These are phyloP conservation scores for Diaporthe longicolla DNA, from an alignment of 2,329 filamentous ascomycete genomes.

Conservation along the genomic window DNA sequence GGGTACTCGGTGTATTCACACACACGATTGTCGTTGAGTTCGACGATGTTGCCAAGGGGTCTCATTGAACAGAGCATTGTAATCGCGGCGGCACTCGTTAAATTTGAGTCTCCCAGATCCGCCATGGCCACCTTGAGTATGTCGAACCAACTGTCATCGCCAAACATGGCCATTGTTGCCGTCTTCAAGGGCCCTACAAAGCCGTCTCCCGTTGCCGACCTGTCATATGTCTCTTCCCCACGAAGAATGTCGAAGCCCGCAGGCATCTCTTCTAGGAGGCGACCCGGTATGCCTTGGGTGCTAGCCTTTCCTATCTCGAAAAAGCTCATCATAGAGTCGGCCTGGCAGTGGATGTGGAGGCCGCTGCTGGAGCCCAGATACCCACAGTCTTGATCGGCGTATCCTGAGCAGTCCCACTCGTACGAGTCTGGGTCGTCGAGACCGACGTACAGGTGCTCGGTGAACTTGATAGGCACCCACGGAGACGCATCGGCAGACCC, in stretches of 20 bases:
- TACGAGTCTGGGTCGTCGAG: not conserved
- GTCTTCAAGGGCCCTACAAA: conserved; percentile 21
- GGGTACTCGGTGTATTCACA: not conserved
- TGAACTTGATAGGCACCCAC: conserved; percentile 31
- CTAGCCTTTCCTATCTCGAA: conserved; percentile 21
- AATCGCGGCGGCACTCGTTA: not conserved
- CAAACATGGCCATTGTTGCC: conserved; percentile 36
- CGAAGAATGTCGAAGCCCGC: not conserved
- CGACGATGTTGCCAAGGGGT: not conserved
- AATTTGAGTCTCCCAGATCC: not conserved
- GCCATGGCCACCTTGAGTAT: not conserved
- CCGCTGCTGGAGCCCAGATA: not conserved
- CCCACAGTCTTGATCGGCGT: too few relatives aligned
- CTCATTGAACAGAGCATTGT: conserved; percentile 1
- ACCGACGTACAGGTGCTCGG: conserved; percentile 33
- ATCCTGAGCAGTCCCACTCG: not conserved
- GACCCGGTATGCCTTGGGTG: conserved; percentile 17
- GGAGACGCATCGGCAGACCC: conserved; percentile 2
- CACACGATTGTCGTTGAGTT: not conserved
- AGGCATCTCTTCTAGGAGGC: conserved; percentile 24
- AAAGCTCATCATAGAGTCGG: conserved; percentile 25
- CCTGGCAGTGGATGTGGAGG: conserved; percentile 32
- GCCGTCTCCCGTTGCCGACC: too few relatives aligned
- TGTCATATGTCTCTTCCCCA: not conserved
- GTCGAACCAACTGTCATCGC: conserved; percentile 29